Percentiles rank a stretch among this genome's conserved stretches.
These are phyloP conservation scores for Hippophae rhamnoides DNA, from an alignment of 306 rosid genomes.

Conservation along the genomic window DNA sequence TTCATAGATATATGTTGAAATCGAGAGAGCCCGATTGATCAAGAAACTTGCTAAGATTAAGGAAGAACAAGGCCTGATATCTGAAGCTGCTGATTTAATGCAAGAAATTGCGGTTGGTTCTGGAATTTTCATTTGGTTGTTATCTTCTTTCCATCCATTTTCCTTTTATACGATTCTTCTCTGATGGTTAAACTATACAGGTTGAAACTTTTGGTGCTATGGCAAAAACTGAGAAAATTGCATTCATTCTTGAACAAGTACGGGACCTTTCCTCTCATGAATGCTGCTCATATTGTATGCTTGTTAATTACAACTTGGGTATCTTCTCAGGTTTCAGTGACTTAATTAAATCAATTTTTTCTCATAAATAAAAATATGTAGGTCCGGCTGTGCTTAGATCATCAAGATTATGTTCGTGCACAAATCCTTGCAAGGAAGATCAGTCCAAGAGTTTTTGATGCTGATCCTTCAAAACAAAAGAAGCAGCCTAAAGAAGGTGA, in stretches of 20 bases:
- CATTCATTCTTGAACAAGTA: conserved; percentile 90
- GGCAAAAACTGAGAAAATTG: conserved; percentile 89
- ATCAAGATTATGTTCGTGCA: conserved; percentile 66
- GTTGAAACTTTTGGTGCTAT: conserved; percentile 92
- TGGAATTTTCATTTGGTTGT: conserved; percentile 9
- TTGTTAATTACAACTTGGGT: neutral
- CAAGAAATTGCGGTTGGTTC: conserved; percentile 88
- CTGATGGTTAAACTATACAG: conserved; percentile 36
- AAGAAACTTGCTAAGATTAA: conserved; percentile 87
- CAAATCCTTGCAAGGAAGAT: conserved; percentile 77
- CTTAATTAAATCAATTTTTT: neutral
- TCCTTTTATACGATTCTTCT: neutral
- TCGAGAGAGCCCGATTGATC: conserved; percentile 72
- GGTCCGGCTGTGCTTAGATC: conserved; percentile 77
- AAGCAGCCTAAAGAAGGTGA: conserved; percentile 87
- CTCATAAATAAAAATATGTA: neutral
- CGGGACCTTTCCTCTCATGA: conserved; percentile 7
- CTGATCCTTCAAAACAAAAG: conserved; percentile 65
- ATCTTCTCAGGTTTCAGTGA: neutral
- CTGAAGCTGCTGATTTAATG: conserved; percentile 98
- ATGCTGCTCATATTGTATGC: neutral
- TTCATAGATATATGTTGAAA: conserved; percentile 73
- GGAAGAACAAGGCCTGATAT: conserved; percentile 82
- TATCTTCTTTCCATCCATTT: neutral
- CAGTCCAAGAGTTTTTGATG: conserved; percentile 69